Base-by-base conservation (phyloP, 2,329 filamentous ascomycete species). In the Penicillium verrucosum region DNA sequence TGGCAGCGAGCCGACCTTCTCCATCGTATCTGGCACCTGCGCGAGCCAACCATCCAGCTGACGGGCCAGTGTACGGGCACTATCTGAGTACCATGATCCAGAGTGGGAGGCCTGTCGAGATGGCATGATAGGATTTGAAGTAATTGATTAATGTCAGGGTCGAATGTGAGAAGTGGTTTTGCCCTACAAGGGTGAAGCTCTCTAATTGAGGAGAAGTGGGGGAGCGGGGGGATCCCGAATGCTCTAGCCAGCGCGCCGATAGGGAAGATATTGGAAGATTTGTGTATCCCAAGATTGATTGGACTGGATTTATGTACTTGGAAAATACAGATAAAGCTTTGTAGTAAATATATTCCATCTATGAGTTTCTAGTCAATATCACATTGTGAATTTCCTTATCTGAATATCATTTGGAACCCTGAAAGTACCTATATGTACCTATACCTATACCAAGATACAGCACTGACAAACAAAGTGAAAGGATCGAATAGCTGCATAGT, bases 81-180 rank as follows among this genome's bases (percentile, higher is more conserved):
- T 80, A 47, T 81, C 81, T 7, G 86, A 81, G 72, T 99, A 99
- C 94, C 94, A 99, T 18, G 86, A 88, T 38, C 90, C 89, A 23
- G 93, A 92, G 73, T 97, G 94, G 54, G 81, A 85, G 21, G 91
- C 87, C 62, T 78, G 73, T 68, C 87, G 70, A 50, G 73, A 63
- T 49, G 70, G 34, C 77, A 79, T 79, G 14, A 18, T 40, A 21
- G 23, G 9, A 36, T 23, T 45, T 44, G 7, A 43, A n/a, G 30
- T 16, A 40, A 21, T 10, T 3, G 16, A 5, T 21, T 25, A 9
- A 27, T 2, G 3, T 45, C 18, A 46, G 23, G 52, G 7, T 41
- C 9, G 21, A 18, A 50, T 50, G 37, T 30, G 29, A 48, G 37
- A 27, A 37, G 38, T 54, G 37, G 45, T 54, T 56, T 56, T 43